Evolutionary conservation across 1,139 yeast genomes (phyloP), one percentile per base, ranked within the genome.

Genomic region (Saccharomyces pastorianus): DNA sequence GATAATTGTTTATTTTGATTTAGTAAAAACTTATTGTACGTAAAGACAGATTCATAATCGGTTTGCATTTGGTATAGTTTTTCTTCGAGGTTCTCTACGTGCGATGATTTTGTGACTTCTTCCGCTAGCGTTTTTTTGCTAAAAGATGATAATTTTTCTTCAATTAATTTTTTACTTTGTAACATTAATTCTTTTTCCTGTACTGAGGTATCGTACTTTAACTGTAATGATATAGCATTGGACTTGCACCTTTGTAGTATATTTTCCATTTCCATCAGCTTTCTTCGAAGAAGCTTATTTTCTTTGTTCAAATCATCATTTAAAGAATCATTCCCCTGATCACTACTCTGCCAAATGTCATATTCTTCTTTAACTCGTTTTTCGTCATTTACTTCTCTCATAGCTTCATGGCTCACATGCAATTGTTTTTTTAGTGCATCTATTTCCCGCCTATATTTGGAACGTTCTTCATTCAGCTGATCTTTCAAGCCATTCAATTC

Each of bases 341-440:
- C 9, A 8, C 14, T 17, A 34, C 23, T 17, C 13, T 34, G 23
- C 23, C 11, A 14, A 14, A 34, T 17, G 7, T 4, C 20, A 8
- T 11, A 14, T 34, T 34, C 42, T 7, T 34, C 42, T 34, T 34
- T 34, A 14, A 14, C 13, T 4, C 20, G 11, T 14, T 17, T 34
- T 4, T 34, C 42, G 11, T 34, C 42, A 34, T 34, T 9, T 14
- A 34, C 11, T 34, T 14, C 14, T 34, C 6, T 34, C 82, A 68
- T 51, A 14, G 42, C 83, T 82, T 14, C 72, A 73, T 53, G 77
- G 78, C 47, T 81, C 69, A 13, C 72, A 74, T 44, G 74, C 72
- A 44, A 63, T 56, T 51, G 69, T 67, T 3, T 59, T 55, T 29
- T 67, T 63, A 28, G 74, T 59, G 1, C 63, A 53, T 1, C 63